Base-by-base conservation (phyloP, 1,284 basidiomycete genomes). In the Ceratobasidium sp. region DNA sequence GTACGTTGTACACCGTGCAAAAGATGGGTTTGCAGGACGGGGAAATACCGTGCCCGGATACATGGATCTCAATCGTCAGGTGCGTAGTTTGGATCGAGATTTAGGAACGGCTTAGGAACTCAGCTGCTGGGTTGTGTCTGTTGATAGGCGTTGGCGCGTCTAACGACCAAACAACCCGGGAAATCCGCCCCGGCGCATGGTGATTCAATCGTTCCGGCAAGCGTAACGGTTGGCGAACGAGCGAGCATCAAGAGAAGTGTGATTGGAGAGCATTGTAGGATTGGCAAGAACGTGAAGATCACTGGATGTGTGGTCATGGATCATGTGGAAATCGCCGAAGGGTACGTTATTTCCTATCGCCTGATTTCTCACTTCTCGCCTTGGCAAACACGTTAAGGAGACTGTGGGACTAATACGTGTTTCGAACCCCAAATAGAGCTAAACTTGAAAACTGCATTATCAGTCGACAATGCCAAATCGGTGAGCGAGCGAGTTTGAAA, bases 371-470 rank as follows among this genome's bases (percentile, higher is more conserved):
- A n/a, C n/a, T n/a, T n/a, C n/a, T n/a, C 33, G 33, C 33, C 33
- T 4, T 33, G 33, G 33, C 33, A 4, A 33, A 33, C 33, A 4
- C 4, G 4, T 33, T 1, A 33, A 33, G 33, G 2, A 33, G 33
- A 33, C 4, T 39, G 77, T 33, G 13, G 1, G 42, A 44, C 78
- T 72, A 53, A 61, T 58, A 72, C n/a, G n/a, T 33, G 23, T 61
- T 44, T 72, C 28, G 55, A 49, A 70, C 15, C 18, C 42, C 12
- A 15, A 5, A 76, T 82, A 97, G 96, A 10, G 96, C 93, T 18
- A 96, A 96, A 84, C 86, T 99, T 5, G 97, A 99, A 64, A 94
- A 94, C 56, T 95, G 92, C 80, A 94, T 99, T 67, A 86, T 98
- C 1, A 95, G 96, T 20, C 91, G 91, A 78, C 93, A 93, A 80